Percentiles rank a stretch among this genome's conserved stretches.
Evolutionary conservation across 345 rosid genomes (phyloP).

Genomic region (Brassica nigra): DNA sequence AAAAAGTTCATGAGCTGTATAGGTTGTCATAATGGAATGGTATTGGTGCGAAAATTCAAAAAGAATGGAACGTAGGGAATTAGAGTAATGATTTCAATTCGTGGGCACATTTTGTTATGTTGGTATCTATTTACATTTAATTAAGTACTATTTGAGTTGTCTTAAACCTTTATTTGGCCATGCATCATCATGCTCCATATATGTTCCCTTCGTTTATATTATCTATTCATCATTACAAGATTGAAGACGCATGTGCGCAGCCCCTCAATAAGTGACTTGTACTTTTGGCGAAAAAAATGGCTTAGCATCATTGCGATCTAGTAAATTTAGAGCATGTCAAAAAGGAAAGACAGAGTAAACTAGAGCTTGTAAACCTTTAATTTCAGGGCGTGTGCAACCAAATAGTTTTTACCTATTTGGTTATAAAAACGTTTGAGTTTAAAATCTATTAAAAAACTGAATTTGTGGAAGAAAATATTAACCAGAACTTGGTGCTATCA

Average conservation of each 20-base stretch:
- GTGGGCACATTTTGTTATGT: conserved; percentile 34
- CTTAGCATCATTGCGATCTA: conserved; percentile 14
- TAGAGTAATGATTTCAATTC: conserved; percentile 43
- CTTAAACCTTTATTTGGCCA: conserved; percentile 41
- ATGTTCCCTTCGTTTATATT: conserved; percentile 40
- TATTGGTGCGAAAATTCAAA: conserved; percentile 2
- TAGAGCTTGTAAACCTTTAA: not conserved
- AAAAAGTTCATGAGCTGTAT: conserved; percentile 8
- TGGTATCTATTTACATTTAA: conserved; percentile 21
- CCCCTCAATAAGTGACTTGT: conserved; percentile 20
- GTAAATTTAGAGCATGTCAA: conserved; percentile 1
- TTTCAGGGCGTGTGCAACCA: conserved; percentile 9
- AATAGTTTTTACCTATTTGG: not conserved
- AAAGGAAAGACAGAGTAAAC: not conserved
- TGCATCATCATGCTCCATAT: conserved; percentile 40
- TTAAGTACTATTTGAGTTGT: conserved; percentile 24
- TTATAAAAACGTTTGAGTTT: not conserved
- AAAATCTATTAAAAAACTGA: not conserved
- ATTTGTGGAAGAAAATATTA: not conserved
- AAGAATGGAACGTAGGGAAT: conserved; percentile 15
- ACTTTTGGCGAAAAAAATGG: conserved; percentile 13
- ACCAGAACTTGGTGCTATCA: not conserved
- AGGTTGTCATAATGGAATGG: conserved; percentile 22
- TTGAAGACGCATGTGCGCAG: conserved; percentile 38
- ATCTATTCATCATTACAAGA: conserved; percentile 34